A percentile compares a stretch with the other conserved stretches of the same genome.
Conservation (phyloP, 2,329 filamentous ascomycete species). For the Immersiporthe knoxdaviesiana region DNA sequence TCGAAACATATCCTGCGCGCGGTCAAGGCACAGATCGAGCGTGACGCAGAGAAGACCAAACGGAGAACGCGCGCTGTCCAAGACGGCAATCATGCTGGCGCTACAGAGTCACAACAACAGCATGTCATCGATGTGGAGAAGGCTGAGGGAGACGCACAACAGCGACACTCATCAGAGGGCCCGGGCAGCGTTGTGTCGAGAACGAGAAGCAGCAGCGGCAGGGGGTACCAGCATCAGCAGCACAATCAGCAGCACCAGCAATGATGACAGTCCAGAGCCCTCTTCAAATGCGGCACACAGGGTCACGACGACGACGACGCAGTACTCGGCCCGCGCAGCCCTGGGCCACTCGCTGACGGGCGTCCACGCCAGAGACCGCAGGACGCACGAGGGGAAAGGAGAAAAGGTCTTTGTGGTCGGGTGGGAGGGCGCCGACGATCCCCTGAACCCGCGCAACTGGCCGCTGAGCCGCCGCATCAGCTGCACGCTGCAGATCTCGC, state of each 20-base stretch:
- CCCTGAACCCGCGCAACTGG: constrained; percentile 45
- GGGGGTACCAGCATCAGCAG: too few species aligned
- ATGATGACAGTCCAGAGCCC: background rate
- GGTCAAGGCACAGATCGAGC: constrained; percentile 33
- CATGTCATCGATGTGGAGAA: constrained; percentile 14
- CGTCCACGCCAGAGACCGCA: constrained; percentile 36
- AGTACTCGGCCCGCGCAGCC: constrained; percentile 31
- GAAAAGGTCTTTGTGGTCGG: constrained; percentile 42
- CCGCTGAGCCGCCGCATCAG: constrained; percentile 38
- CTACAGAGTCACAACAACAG: background rate
- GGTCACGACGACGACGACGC: constrained; percentile 29
- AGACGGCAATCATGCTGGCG: background rate
- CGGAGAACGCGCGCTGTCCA: constrained; percentile 25
- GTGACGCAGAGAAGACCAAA: constrained; percentile 31
- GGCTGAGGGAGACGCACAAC: background rate
- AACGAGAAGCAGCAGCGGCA: background rate
- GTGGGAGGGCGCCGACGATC: constrained; percentile 44
- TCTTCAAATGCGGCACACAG: constrained; percentile 16
- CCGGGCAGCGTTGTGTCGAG: background rate
- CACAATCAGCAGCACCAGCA: background rate
- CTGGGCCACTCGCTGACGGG: constrained; percentile 39
- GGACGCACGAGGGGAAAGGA: constrained; percentile 33
- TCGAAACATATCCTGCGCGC: constrained; percentile 31
- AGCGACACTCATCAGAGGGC: constrained; percentile 10
- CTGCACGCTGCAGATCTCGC: constrained; percentile 47